phyloP scores from a whole-genome alignment of 2,329 filamentous ascomycete species.

The Fusarium protoensiforme region DNA sequence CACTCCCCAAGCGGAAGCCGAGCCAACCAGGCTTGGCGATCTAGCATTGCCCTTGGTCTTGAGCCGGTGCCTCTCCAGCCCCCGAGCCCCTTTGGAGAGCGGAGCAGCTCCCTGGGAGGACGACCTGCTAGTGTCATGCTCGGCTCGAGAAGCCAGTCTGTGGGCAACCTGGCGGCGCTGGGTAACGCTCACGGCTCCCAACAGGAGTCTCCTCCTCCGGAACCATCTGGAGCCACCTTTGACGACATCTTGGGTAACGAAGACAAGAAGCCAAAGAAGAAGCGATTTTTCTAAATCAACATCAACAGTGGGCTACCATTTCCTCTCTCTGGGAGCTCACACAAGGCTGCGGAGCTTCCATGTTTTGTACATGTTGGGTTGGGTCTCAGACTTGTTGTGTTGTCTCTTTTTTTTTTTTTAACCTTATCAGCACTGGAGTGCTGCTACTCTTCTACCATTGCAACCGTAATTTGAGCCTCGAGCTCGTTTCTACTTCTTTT shows the following conservation, averaged over 20 bases:
- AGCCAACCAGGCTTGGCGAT: constrained; percentile 50
- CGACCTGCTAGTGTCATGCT: constrained; percentile 48
- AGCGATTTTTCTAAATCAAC: constrained; percentile 51
- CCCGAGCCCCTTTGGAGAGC: constrained; percentile 46
- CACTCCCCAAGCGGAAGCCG: constrained; percentile 52
- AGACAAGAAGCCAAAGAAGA: constrained; percentile 52
- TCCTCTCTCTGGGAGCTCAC: constrained; percentile 11
- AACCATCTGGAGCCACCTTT: constrained; percentile 55
- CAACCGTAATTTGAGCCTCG: constrained; percentile 6
- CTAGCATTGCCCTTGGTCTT: constrained; percentile 56
- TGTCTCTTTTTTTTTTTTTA: background rate
- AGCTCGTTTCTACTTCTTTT: background rate
- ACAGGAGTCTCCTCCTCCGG: constrained; percentile 36
- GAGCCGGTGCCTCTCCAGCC: constrained; percentile 55
- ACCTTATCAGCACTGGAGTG: constrained; percentile 5
- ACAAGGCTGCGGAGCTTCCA: constrained; percentile 2
- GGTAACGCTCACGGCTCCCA: constrained; percentile 18
- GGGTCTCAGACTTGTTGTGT: constrained; percentile 4
- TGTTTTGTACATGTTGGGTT: constrained; percentile 18
- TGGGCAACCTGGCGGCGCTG: constrained; percentile 49
- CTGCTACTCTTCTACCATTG: constrained; percentile 9
- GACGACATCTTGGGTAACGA: constrained; percentile 59
- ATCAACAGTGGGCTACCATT: background rate
- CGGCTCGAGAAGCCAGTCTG: constrained; percentile 48
- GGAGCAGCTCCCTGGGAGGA: constrained; percentile 51